Conservation (phyloP, 257 asterid species). For the Solanum boliviense region DNA sequence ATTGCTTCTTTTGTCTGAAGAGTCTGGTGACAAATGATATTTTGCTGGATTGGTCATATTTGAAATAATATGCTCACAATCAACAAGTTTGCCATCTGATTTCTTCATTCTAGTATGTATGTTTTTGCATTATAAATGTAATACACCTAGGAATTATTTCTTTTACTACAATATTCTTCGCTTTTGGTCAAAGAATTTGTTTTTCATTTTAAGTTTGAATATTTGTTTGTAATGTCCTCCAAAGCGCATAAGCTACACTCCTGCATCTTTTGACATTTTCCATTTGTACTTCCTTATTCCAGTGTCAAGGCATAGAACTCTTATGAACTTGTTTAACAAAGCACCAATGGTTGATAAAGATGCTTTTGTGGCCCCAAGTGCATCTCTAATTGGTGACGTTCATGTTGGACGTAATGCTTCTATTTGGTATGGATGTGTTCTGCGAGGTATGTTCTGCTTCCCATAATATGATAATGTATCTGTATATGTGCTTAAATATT, state of each 20-base stretch:
- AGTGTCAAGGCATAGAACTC: constrained; percentile 16
- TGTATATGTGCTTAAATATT: background rate
- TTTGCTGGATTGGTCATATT: background rate
- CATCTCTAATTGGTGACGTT: constrained; percentile 12
- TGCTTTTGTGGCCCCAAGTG: constrained; percentile 26
- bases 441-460: constrained; percentile 4
- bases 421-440: constrained; percentile 16
- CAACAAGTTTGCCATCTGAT: background rate
- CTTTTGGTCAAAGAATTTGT: background rate
- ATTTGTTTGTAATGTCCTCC: background rate
- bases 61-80: background rate
- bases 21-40: background rate
- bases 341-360: constrained; percentile 8
- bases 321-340: constrained; percentile 9
- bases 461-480: background rate
- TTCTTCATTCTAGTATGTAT: background rate
- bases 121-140: background rate
- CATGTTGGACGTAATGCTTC: background rate
- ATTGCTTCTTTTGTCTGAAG: background rate
- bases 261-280: background rate
- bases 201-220: background rate
- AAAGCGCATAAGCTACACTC: background rate
- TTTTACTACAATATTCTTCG: background rate
- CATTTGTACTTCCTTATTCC: constrained; percentile 1
- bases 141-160: background rate